These are phyloP conservation scores for Stenogyne calaminthoides DNA, from an alignment of 305 asterid species.

Conservation along the genomic window DNA sequence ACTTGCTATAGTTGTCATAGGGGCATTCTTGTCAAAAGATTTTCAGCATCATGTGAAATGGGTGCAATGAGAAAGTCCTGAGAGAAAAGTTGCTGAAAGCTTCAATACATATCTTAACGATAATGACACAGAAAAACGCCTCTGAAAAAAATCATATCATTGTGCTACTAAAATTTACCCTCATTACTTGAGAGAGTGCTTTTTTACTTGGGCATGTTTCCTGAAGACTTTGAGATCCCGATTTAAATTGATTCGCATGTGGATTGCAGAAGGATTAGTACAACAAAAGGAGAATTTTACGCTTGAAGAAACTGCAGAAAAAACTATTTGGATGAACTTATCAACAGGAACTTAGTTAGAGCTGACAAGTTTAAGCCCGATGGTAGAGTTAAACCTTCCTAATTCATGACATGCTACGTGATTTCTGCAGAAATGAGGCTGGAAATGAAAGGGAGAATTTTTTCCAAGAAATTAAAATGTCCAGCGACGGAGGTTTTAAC, in stretches of 20 bases:
- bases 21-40: slow-evolving; percentile 40
- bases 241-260: slow-evolving; percentile 47
- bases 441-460: slow-evolving; percentile 29
- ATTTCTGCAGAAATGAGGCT: slow-evolving; percentile 50
- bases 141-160: slow-evolving; percentile 35
- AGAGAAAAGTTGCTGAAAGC: slow-evolving; percentile 39
- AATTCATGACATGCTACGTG: slow-evolving; percentile 54
- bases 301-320: slow-evolving; percentile 50
- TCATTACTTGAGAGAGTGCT: slow-evolving; percentile 46
- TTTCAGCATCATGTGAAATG: slow-evolving; percentile 21
- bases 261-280: slow-evolving; percentile 67
- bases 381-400: slow-evolving; percentile 53
- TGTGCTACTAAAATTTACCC: slow-evolving; percentile 50
- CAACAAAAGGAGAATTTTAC: slow-evolving; percentile 27
- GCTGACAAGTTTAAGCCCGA: slow-evolving; percentile 37
- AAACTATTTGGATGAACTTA: slow-evolving; percentile 50
- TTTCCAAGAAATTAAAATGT: slow-evolving; percentile 29
- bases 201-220: slow-evolving; percentile 54
- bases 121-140: slow-evolving; percentile 16
- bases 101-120: slow-evolving; percentile 23
- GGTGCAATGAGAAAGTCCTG: slow-evolving; percentile 29
- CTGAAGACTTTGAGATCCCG: slow-evolving; percentile 50
- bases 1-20: slow-evolving; percentile 51
- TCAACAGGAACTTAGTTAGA: slow-evolving; percentile 39
- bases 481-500: slow-evolving; percentile 29